Conservation (phyloP, 352 stramenopile genomes). For the Pythium grandisporangium region DNA sequence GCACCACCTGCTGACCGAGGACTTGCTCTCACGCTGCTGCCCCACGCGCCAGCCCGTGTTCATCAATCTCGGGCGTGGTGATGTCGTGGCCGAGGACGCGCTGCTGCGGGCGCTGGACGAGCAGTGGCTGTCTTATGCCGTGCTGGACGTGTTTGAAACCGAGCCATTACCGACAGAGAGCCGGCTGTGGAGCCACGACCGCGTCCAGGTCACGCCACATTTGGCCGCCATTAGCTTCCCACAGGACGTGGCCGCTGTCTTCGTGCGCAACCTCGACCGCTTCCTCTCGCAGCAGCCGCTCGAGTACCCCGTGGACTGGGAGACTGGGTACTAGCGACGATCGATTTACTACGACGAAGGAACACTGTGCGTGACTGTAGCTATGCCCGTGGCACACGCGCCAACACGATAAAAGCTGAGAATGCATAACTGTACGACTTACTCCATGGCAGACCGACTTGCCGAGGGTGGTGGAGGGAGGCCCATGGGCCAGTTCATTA, state of each 20-base stretch:
- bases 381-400: too few species aligned
- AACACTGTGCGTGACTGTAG: too few species aligned
- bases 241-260: slow-evolving; percentile 68
- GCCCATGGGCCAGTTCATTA: too few species aligned
- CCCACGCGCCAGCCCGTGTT: slow-evolving; percentile 51
- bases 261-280: slow-evolving; percentile 47
- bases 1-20: slow-evolving; percentile 41
- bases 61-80: slow-evolving; percentile 82
- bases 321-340: slow-evolving; percentile 29
- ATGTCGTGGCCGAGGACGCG: slow-evolving; percentile 55
- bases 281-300: slow-evolving; percentile 28
- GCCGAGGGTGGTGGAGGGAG: too few species aligned
- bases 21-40: slow-evolving; percentile 32
- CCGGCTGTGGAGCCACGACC: slow-evolving; percentile 45
- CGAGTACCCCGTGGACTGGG: slow-evolving; percentile 40
- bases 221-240: slow-evolving; percentile 68
- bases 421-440: too few species aligned
- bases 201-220: slow-evolving; percentile 74
- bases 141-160: slow-evolving; percentile 58
- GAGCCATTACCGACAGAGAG: slow-evolving; percentile 43
- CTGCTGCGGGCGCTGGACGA: slow-evolving; percentile 60
- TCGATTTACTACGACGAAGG: too few species aligned
- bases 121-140: slow-evolving; percentile 39
- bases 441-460: too few species aligned
- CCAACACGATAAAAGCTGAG: too few species aligned